Base-by-base conservation (phyloP, 129 eudicot species). In the Flaveria linearis region DNA sequence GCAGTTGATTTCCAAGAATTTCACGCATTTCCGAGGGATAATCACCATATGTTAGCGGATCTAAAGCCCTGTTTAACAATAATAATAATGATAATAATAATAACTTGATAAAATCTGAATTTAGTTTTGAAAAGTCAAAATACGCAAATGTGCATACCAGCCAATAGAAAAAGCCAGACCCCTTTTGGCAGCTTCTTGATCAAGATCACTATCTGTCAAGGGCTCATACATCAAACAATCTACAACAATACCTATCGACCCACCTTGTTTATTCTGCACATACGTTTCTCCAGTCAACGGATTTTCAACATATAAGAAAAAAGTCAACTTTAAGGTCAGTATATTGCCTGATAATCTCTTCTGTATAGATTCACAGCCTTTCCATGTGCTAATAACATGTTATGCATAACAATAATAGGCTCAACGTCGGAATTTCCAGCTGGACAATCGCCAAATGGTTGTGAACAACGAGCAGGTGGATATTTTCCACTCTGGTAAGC, bases 401-500 rank as follows among this genome's bases (percentile, higher is more conserved):
- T 89, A 77, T 94, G 97, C 75, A 72, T 82, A 4, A 73, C 91
- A 79, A 84, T 68, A 47, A 94, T 75, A 77, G 98, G 97, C 78
- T 94, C 98, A 18, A 73, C 30, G 68, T 86, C 95, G 17, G 94
- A 95, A 71, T 91, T 85, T 13, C 97, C 99, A 81, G 51, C 72
- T 0, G 90, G 58, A 73, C 97, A 94, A 52, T 81, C 70, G 7
- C 90, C 97, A 60, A 91, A 91, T 22, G 98, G 97, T 23, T 69
- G 86, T 26, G 97, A 94, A 72, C 97, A 94, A 43, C 73, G 97
- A 76, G 78, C 83, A 8, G 97, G 96, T 60, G 97, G 99, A 77
- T 58, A 87, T 3, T 0, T 39, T 55, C 94, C 97, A 17, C 23
- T 69, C 28, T 52, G 61, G 45, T 89, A 91, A 2, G 76, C 96